A percentile compares a stretch with the other conserved stretches of the same genome.
phyloP scores from a whole-genome alignment of 148 eudicot species.

The Linanthus parryae region DNA sequence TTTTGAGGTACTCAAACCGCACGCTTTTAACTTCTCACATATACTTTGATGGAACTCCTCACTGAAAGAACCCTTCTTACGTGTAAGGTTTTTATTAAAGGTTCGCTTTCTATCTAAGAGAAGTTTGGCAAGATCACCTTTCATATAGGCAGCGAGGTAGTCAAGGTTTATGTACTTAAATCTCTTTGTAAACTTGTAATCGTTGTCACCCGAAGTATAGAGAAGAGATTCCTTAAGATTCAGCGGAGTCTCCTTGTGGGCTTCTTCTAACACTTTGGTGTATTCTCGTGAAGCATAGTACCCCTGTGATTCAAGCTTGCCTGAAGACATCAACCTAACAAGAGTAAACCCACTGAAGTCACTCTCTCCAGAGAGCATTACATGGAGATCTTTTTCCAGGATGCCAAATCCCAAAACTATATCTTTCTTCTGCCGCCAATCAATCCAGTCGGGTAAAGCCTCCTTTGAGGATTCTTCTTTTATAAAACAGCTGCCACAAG shows the following conservation, averaged over 20 bases:
- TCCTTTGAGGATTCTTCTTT: slow-evolving; percentile 47
- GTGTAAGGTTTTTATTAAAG: slow-evolving; percentile 1
- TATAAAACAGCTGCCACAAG: slow-evolving; percentile 63
- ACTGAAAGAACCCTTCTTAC: slow-evolving; percentile 13
- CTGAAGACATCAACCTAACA: slow-evolving; percentile 62
- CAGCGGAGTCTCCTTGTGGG: slow-evolving; percentile 26
- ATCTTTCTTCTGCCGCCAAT: slow-evolving; percentile 78
- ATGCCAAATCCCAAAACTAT: slow-evolving; percentile 68
- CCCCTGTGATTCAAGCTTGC: slow-evolving; percentile 66
- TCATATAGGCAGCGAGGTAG: slow-evolving; percentile 38
- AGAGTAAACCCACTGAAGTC: slow-evolving; percentile 61
- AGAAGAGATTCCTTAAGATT: slow-evolving; percentile 33
- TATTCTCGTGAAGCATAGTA: slow-evolving; percentile 48
- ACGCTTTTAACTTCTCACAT: slow-evolving; percentile 36
- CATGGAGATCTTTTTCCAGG: slow-evolving; percentile 38
- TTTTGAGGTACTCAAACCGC: slow-evolving; percentile 25
- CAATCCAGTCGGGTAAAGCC: slow-evolving; percentile 62
- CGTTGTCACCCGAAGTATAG: slow-evolving; percentile 27
- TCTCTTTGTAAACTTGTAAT: slow-evolving; percentile 31
- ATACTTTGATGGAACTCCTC: slow-evolving; percentile 33
- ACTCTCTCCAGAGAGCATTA: slow-evolving; percentile 27
- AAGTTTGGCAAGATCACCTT: slow-evolving; percentile 27
- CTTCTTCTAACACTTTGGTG: slow-evolving; percentile 10
- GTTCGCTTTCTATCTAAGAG: slow-evolving; percentile 24
- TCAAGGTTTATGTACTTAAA: slow-evolving; percentile 45